Conservation (phyloP, 176 grass and related monocot species). For the Phyllostachys edulis region DNA sequence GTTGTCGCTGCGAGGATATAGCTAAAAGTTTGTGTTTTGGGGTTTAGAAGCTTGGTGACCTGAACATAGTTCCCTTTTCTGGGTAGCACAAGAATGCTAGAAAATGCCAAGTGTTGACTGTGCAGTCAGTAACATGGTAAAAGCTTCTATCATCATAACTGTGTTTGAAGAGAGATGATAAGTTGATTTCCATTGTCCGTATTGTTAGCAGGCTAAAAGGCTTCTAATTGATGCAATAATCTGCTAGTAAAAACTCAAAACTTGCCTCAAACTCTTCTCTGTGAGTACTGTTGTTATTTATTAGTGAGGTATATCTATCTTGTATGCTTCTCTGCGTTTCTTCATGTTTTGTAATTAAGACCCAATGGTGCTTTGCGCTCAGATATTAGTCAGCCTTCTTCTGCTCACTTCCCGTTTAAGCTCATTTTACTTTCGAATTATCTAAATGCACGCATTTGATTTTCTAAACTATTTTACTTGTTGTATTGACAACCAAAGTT, state of each 20-base stretch:
- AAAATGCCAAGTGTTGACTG: constrained; percentile 5
- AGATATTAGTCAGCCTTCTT: constrained; percentile 1
- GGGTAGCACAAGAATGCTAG: background rate
- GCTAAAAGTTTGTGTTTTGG: background rate
- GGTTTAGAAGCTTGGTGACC: background rate
- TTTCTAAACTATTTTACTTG: constrained; percentile 27
- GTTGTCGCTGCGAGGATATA: background rate
- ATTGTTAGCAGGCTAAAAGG: background rate
- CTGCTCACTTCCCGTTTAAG: constrained; percentile 1
- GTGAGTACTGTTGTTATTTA: constrained; percentile 2
- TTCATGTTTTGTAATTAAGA: constrained; percentile 28
- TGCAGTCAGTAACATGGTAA: background rate
- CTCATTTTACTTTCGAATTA: constrained; percentile 19
- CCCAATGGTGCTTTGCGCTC: background rate
- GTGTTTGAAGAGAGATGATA: background rate
- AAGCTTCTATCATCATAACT: background rate
- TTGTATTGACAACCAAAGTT: constrained; percentile 17
- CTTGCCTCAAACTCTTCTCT: background rate
- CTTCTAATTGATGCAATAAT: background rate
- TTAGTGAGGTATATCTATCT: background rate
- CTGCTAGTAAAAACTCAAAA: constrained; percentile 9
- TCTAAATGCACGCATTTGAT: constrained; percentile 28
- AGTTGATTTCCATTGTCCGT: background rate
- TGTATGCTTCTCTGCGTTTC: constrained; percentile 14
- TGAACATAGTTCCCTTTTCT: background rate